These are phyloP conservation scores for Pyracantha coccinea DNA, from an alignment of 331 rosid genomes.

Conservation along the genomic window DNA sequence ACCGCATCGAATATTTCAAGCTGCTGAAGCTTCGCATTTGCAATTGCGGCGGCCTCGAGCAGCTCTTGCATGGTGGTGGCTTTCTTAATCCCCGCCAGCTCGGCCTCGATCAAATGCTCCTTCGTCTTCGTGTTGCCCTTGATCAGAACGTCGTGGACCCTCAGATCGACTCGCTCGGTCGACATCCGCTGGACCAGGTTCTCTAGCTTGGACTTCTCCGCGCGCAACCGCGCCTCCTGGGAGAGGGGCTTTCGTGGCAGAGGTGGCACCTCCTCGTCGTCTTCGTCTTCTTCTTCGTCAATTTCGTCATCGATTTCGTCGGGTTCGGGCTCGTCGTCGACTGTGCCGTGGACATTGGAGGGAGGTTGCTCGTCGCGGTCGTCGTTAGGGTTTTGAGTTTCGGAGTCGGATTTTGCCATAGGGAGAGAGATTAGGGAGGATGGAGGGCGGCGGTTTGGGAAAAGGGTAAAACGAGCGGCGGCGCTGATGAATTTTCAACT, in stretches of 20 bases:
- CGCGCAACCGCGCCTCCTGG: slow-evolving; percentile 29
- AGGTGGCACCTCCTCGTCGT: slow-evolving; percentile 26
- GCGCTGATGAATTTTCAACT: background rate
- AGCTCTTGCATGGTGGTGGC: slow-evolving; percentile 72
- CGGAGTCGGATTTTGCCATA: slow-evolving; percentile 39
- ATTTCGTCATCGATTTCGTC: slow-evolving; percentile 32
- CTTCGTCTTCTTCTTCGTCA: slow-evolving; percentile 34
- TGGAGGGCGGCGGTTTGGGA: background rate
- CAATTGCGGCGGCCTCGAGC: slow-evolving; percentile 49
- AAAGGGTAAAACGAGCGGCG: background rate
- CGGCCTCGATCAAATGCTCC: slow-evolving; percentile 76
- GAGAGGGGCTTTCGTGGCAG: slow-evolving; percentile 21
- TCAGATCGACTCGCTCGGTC: slow-evolving; percentile 58
- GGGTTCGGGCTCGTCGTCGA: slow-evolving; percentile 24
- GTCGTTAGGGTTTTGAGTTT: slow-evolving; percentile 33
- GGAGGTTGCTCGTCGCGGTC: slow-evolving; percentile 18
- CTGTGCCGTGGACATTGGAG: slow-evolving; percentile 14
- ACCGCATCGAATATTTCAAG: slow-evolving; percentile 78
- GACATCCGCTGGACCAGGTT: slow-evolving; percentile 47
- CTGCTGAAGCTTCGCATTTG: slow-evolving; percentile 55
- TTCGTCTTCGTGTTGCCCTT: slow-evolving; percentile 83
- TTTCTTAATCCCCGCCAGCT: slow-evolving; percentile 48
- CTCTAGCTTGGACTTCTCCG: slow-evolving; percentile 44
- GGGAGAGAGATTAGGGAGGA: background rate
- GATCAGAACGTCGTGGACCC: slow-evolving; percentile 84